Base-by-base conservation (phyloP, 129 eudicot species). In the Erigeron canadensis region DNA sequence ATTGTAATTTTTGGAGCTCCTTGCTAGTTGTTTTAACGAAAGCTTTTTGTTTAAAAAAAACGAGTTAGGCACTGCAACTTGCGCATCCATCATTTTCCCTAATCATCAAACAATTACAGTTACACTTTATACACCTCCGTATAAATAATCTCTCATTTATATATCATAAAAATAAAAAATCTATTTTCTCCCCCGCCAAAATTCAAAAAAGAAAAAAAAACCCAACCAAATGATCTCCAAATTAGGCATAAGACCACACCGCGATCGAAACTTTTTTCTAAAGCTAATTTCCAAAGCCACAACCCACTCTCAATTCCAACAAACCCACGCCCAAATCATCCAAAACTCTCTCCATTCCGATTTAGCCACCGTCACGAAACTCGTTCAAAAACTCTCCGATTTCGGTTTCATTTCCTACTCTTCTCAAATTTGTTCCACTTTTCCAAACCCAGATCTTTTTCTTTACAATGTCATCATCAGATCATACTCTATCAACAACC, bases 271-370 rank as follows among this genome's bases (percentile, higher is more conserved):
- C 84, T 77, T 79, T 76, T 77, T 90, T 71, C 75, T 88, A 18
- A 61, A 71, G 60, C 10, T 84, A 16, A 73, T 95, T 76, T 72
- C 77, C 39, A 75, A 50, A 13, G 65, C 89, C 72, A 67, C 69
- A 39, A 70, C 75, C 0, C 73, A 82, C 41, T 41, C 83, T 19
- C 89, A 84, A 13, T 85, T 95, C 64, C 72, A 75, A 16, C 94
- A 90, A 88, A 86, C 81, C 78, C 91, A 85, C 65, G 97, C 97
- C 55, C 97, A 95, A 78, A 77, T 95, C 78, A 82, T 87, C 69
- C 80, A 72, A 80, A 82, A 77, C 74, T 67, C 75, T 41, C 86
- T 90, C 17, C 15, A 68, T 41, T 63, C 76, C 73, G 88, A 88
- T 82, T 10, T 77, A 68, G 56, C 82, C 16, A 83, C 84, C 28